These are phyloP conservation scores for Mycena metata DNA, from an alignment of 768 basidiomycete species.

Conservation along the genomic window DNA sequence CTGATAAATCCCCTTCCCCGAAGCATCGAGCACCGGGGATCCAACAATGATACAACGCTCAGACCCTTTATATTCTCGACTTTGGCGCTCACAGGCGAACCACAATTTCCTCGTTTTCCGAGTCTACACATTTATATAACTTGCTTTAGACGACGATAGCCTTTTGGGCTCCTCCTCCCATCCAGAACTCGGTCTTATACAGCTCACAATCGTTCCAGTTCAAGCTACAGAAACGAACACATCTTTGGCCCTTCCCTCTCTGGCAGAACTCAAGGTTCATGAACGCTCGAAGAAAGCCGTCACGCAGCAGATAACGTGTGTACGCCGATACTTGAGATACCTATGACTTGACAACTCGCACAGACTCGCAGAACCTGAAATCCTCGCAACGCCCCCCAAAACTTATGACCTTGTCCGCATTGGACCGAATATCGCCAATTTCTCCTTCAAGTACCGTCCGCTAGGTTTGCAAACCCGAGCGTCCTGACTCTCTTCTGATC, in stretches of 20 bases:
- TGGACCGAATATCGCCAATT: conserved; percentile 16
- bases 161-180: conserved; percentile 22
- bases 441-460: conserved; percentile 29
- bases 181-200: neutral
- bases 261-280: conserved; percentile 46
- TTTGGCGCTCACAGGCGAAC: conserved; percentile 38
- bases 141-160: conserved; percentile 37
- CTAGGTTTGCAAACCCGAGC: neutral
- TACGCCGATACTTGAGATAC: neutral
- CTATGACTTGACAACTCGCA: no score
- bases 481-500: neutral
- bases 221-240: neutral
- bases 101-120: neutral
- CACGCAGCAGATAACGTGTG: conserved; percentile 31
- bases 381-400: neutral
- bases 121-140: neutral
- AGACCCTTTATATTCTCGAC: conserved; percentile 38
- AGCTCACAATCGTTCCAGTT: neutral
- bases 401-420: no score
- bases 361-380: conserved; percentile 6
- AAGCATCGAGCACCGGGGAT: no score
- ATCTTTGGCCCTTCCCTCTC: neutral
- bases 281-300: conserved; percentile 34
- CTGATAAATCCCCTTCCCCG: no score
- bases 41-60: no score